Base-by-base conservation (phyloP, 2,329 filamentous ascomycete species). In the Sporothrix brasiliensis region DNA sequence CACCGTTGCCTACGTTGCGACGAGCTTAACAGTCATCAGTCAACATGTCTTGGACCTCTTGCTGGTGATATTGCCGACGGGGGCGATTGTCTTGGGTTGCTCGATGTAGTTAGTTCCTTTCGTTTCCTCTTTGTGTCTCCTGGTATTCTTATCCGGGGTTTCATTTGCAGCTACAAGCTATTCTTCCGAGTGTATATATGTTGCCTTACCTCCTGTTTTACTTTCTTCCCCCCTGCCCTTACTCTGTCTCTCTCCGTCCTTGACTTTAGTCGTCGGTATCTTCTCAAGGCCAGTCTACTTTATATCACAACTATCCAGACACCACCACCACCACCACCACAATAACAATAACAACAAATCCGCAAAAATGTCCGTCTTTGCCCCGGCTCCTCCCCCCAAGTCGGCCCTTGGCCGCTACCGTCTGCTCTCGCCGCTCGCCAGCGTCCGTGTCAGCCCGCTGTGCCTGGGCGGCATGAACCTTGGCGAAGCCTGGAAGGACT, bases 381-480 rank as follows among this genome's bases (percentile, higher is more conserved):
- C 81, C 21, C 73, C 75, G 67, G 81, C 85, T 6, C 81, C 85
- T 4, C 79, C 83, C 4, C 84, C 88, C 34, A 83, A 86, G 77
- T 89, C 88, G 70, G 85, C 87, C 69, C 79, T 92, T 73, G 88
- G 83, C 72, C 85, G 87, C 68, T 90, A 91, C 75, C 87, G 89
- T 7, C 79, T 92, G 60, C 84, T 92, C 14, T 86, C 89, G 1
- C 88, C 89, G 11, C 86, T 84, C 0, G 90, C 91, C 2, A 84
- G 85, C 0, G 83, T 92, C 27, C 83, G 88, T 44, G 89, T 92
- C n/a, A 89, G 87, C 73, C 89, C 89, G 4, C 78, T 92, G 0
- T 88, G 85, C 56, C 83, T 92, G 1, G 90, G 89, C 13, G 82
- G 82, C 68, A 90, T 90, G 87, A 88, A 85, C 78, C 88, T 91